These are phyloP conservation scores for Podila clonocystis DNA, from an alignment of 192 early-diverging fungal species.

Conservation along the genomic window DNA sequence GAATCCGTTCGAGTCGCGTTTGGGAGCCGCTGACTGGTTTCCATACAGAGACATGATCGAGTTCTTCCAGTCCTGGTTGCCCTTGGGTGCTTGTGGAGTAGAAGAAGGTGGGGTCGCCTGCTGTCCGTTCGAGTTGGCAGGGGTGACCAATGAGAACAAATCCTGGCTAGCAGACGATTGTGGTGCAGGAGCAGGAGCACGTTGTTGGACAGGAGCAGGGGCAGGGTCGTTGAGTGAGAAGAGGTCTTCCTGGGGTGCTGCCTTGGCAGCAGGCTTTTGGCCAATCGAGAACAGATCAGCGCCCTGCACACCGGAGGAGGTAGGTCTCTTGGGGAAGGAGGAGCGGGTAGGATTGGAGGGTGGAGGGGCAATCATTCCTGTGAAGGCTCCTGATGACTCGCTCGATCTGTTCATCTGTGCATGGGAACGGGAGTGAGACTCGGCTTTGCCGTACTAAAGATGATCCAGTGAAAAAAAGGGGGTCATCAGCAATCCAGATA, in stretches of 20 bases:
- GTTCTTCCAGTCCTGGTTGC: slow-evolving; percentile 39
- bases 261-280: slow-evolving; percentile 12
- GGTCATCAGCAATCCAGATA: neutral
- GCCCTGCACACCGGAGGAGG: neutral
- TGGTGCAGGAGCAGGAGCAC: neutral
- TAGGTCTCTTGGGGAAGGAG: slow-evolving; percentile 17
- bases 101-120: neutral
- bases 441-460: slow-evolving; percentile 29
- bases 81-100: slow-evolving; percentile 15
- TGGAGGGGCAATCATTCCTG: slow-evolving; percentile 34
- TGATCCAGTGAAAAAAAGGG: neutral
- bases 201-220: slow-evolving; percentile 11
- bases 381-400: slow-evolving; percentile 31
- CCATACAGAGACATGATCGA: slow-evolving; percentile 48
- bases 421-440: slow-evolving; percentile 13
- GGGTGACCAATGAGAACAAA: slow-evolving; percentile 18
- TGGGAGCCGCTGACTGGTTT: slow-evolving; percentile 34
- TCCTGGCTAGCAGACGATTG: slow-evolving; percentile 20
- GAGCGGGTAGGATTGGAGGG: slow-evolving; percentile 33
- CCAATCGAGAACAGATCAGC: slow-evolving; percentile 12
- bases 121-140: neutral
- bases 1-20: slow-evolving; percentile 4
- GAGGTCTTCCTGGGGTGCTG: slow-evolving; percentile 26
- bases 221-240: slow-evolving; percentile 38
- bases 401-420: slow-evolving; percentile 29